A percentile compares a stretch with the other conserved stretches of the same genome.
phyloP scores from a whole-genome alignment of 345 rosid genomes.

The Physaria fendleri region DNA sequence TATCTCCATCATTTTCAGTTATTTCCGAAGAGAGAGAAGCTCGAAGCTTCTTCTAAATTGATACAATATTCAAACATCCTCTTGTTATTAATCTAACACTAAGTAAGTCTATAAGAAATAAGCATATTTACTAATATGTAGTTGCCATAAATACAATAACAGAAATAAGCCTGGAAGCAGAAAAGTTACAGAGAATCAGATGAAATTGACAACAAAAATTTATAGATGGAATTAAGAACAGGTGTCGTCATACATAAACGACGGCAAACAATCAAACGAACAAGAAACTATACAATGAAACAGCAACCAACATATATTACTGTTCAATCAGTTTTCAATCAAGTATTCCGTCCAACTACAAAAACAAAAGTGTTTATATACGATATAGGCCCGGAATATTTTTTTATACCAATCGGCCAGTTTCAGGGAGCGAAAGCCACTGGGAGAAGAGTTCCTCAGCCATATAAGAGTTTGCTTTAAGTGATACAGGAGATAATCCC shows the following conservation, averaged over 20 bases:
- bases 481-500: slow-evolving; percentile 50
- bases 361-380: neutral
- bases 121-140: neutral
- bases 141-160: neutral
- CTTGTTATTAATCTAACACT: neutral
- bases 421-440: slow-evolving; percentile 85
- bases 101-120: neutral
- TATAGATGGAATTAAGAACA: neutral
- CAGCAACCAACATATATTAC: neutral
- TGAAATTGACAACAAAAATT: neutral
- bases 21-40: slow-evolving; percentile 56
- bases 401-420: slow-evolving; percentile 56
- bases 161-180: neutral
- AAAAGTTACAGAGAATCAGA: neutral
- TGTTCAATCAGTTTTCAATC: neutral
- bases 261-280: neutral
- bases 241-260: neutral
- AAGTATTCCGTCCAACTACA: neutral
- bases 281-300: neutral
- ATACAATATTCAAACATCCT: too few species aligned
- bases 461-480: slow-evolving; percentile 44
- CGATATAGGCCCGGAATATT: neutral
- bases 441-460: slow-evolving; percentile 61
- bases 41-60: slow-evolving; percentile 69
- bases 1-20: slow-evolving; percentile 33